Base-by-base conservation (phyloP, 1,284 basidiomycete genomes). In the Vanrija sp. region DNA sequence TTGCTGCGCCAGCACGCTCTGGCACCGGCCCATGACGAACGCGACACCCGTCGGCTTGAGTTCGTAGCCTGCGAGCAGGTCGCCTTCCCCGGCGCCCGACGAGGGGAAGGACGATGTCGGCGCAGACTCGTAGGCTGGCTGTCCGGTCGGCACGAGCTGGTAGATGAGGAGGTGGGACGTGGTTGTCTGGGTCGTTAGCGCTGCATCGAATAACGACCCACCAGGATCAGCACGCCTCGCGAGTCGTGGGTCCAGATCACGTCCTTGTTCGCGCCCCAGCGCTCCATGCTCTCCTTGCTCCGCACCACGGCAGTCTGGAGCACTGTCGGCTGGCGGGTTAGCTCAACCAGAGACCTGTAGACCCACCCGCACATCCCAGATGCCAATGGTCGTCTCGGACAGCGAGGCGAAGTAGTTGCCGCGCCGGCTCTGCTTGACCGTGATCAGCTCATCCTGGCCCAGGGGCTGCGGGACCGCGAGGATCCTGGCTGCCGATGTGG, bases 311-410 rank as follows among this genome's bases (percentile, higher is more conserved):
- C 82, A 15, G 88, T 84, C 58, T 94, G 77, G 12, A 88, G 79
- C 20, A 86, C 84, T 24, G 86, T 84, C 1, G 91, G 91, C 90
- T 94, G 66, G 1, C 36, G 45, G 43, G 49, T 49, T 27, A 56
- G 43, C 49, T 14, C 31, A 31, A 31, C n/a, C n/a, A 51, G 45
- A 52, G 31, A n/a, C 14, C 16, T 8, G 12, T 23, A 35, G 6
- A 81, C 87, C 66, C 73, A 93, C 90, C 72, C 89, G 81, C 56
- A 89, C 85, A 71, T 86, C 83, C 90, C 90, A 94, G 37, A 92
- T 79, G 3, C 85, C 80, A 31, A 94, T 71, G 5, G 83, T 81
- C 64, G 79, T 82, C 61, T 78, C 80, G 6, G 88, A 85, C 45
- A 92, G 76, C 8, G 84, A 81, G 61, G 85, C 88, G 70, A 93